phyloP scores from a whole-genome alignment of 495 filamentous ascomycete genomes.

The Tuber melanosporum region DNA sequence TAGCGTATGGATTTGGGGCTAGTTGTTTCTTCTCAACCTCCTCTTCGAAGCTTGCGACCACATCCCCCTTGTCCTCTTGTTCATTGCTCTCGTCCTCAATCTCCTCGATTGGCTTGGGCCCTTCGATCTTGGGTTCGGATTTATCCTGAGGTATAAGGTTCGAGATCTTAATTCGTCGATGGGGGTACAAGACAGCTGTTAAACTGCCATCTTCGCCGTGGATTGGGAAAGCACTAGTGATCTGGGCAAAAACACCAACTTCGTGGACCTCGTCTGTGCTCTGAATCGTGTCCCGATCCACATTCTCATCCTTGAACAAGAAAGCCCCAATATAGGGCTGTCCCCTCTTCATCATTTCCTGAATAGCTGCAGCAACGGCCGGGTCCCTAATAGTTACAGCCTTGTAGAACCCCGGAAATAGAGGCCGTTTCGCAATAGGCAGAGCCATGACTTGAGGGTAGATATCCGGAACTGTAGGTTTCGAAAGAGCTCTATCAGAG shows the following conservation, averaged over 20 bases:
- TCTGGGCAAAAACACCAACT: slow-evolving; percentile 92
- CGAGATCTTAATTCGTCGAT: slow-evolving; percentile 86
- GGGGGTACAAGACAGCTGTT: slow-evolving; percentile 90
- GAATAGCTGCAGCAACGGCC: slow-evolving; percentile 79
- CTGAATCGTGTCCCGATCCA: slow-evolving; percentile 85
- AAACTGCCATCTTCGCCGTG: slow-evolving; percentile 70
- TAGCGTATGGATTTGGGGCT: slow-evolving; percentile 62
- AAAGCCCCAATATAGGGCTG: slow-evolving; percentile 98
- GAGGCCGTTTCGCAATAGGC: slow-evolving; percentile 87
- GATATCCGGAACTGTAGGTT: slow-evolving; percentile 82
- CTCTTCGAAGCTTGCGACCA: slow-evolving; percentile 97
- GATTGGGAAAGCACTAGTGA: slow-evolving; percentile 88
- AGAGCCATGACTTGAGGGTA: slow-evolving; percentile 99
- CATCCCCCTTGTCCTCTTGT: slow-evolving; percentile 74
- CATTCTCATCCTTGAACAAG: slow-evolving; percentile 89
- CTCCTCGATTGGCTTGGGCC: slow-evolving; percentile 51
- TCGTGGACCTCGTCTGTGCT: slow-evolving; percentile 84
- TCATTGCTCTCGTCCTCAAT: slow-evolving; percentile 48
- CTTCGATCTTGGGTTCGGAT: slow-evolving; percentile 40
- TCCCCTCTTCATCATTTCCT: slow-evolving; percentile 95
- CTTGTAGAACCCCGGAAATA: slow-evolving; percentile 99
- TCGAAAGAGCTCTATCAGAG: slow-evolving; percentile 68
- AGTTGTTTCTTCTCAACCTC: slow-evolving; percentile 48
- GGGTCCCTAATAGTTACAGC: slow-evolving; percentile 90
- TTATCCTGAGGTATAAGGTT: slow-evolving; percentile 60